Evolutionary conservation across 495 filamentous ascomycete species (phyloP).

Genomic region (Hypoxylon perforatum): DNA sequence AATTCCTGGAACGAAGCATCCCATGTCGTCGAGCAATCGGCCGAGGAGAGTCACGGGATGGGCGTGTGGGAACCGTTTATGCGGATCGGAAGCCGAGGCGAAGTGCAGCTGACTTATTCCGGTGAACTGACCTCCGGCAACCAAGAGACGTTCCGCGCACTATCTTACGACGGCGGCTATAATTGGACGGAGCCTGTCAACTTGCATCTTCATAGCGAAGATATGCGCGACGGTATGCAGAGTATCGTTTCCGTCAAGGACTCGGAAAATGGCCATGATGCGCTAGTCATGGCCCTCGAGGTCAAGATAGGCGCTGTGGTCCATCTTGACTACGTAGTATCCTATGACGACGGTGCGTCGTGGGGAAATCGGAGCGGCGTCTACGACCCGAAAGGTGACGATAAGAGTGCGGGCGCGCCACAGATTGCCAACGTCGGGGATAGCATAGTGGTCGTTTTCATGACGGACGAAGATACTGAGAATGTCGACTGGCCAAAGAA

Average conservation of each 20-base stretch:
- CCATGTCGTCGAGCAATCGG: background rate
- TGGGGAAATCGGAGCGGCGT: background rate
- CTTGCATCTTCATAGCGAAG: background rate
- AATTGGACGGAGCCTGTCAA: background rate
- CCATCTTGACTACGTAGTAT: background rate
- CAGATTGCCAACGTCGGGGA: background rate
- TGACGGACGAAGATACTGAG: background rate
- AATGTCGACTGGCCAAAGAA: background rate
- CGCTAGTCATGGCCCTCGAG: background rate
- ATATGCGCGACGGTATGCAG: background rate
- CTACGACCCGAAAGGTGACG: background rate
- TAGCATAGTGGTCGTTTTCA: background rate
- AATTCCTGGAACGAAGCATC: background rate
- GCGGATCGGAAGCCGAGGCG: background rate
- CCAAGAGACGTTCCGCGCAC: background rate
- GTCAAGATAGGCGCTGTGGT: no score
- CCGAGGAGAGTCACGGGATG: background rate
- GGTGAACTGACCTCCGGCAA: background rate
- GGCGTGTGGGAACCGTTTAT: background rate
- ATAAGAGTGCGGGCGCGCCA: background rate
- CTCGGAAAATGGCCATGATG: background rate
- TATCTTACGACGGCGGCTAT: background rate
- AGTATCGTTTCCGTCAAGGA: background rate
- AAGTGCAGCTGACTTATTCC: background rate
- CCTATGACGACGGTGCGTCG: background rate